These are phyloP conservation scores for Heterobasidion irregulare DNA, from an alignment of 1,284 basidiomycete genomes.

Conservation along the genomic window DNA sequence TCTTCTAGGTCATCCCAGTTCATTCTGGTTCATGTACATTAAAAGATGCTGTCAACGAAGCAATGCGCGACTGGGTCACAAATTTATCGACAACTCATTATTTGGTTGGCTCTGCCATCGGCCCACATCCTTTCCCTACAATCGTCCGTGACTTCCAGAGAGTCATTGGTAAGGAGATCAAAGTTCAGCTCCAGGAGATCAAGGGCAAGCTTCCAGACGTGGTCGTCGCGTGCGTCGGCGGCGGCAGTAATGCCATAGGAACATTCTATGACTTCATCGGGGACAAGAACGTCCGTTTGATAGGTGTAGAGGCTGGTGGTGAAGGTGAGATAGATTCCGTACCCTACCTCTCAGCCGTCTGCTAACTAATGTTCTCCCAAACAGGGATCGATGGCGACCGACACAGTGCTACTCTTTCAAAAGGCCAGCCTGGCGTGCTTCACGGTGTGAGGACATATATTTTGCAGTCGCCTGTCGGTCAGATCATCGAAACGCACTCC, in stretches of 20 bases:
- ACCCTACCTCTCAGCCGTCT: too few species aligned
- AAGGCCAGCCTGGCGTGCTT: constrained; percentile 89
- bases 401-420: constrained; percentile 90
- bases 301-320: constrained; percentile 95
- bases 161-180: constrained; percentile 94
- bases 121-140: constrained; percentile 98
- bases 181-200: constrained; percentile 70
- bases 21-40: constrained; percentile 90
- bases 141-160: constrained; percentile 98
- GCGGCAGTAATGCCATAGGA: constrained; percentile 96
- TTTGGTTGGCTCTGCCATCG: constrained; percentile 94
- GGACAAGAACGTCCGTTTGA: constrained; percentile 74
- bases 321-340: constrained; percentile 51
- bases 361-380: neutral
- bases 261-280: constrained; percentile 93
- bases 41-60: constrained; percentile 98
- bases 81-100: constrained; percentile 93
- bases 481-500: constrained; percentile 96
- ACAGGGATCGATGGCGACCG: constrained; percentile 71
- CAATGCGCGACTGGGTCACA: constrained; percentile 97
- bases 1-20: constrained; percentile 79
- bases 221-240: constrained; percentile 95
- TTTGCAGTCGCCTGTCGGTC: constrained; percentile 81
- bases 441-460: constrained; percentile 97
- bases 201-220: constrained; percentile 88